These are phyloP conservation scores for Camellia lanceoleosa DNA, from an alignment of 148 eudicot genomes.

Conservation along the genomic window DNA sequence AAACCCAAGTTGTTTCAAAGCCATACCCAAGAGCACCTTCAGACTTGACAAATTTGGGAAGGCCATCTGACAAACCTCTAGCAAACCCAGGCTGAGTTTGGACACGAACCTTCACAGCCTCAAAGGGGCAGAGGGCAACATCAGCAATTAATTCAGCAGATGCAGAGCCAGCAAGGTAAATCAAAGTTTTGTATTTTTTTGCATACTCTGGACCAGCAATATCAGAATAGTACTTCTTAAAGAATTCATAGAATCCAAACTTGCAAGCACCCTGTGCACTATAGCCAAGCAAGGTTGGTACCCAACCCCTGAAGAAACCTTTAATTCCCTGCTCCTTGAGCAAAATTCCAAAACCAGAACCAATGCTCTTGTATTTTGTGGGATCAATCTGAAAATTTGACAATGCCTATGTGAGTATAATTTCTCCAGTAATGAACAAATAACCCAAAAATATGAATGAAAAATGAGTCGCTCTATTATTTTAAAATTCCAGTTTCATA, in stretches of 20 bases:
- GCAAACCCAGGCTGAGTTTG: constrained; percentile 46
- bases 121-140: constrained; percentile 38
- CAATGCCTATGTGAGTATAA: neutral
- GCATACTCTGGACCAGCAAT: constrained; percentile 42
- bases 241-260: constrained; percentile 35
- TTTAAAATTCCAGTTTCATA: too few relatives aligned
- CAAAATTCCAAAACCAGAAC: constrained; percentile 32
- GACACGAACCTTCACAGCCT: constrained; percentile 39
- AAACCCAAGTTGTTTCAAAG: neutral
- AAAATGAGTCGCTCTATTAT: neutral
- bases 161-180: constrained; percentile 40
- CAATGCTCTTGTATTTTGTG: constrained; percentile 32
- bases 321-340: constrained; percentile 35
- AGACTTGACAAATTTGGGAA: constrained; percentile 31
- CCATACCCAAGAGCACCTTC: constrained; percentile 38
- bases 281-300: constrained; percentile 37
- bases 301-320: constrained; percentile 40
- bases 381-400: constrained; percentile 31
- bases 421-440: neutral
- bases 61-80: constrained; percentile 35
- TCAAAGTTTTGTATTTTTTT: constrained; percentile 34
- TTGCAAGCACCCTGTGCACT: constrained; percentile 40
- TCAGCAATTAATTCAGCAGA: constrained; percentile 39
- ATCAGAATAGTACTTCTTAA: constrained; percentile 35
- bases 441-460: too few relatives aligned